A percentile compares a stretch with the other conserved stretches of the same genome.
These are phyloP conservation scores for Apiotrichum veenhuisii DNA, from an alignment of 1,284 basidiomycete species.

Conservation along the genomic window DNA sequence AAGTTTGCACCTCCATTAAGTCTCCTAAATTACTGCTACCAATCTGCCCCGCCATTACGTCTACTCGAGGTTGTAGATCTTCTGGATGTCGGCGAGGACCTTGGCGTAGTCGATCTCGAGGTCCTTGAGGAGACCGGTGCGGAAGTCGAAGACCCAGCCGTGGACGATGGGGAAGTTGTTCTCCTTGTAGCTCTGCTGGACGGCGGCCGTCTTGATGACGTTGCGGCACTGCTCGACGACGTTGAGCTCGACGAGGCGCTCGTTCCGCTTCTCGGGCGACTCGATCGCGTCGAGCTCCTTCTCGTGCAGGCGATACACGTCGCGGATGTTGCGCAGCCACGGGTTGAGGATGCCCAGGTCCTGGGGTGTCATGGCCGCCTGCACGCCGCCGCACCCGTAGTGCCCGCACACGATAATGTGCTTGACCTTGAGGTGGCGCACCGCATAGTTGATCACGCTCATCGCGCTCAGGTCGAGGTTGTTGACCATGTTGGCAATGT, in stretches of 20 bases:
- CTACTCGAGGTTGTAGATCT: constrained; percentile 24
- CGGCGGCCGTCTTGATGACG: constrained; percentile 21
- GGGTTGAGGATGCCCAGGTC: constrained; percentile 22
- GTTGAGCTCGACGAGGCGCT: constrained; percentile 22
- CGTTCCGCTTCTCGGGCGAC: constrained; percentile 10
- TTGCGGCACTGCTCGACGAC: constrained; percentile 22
- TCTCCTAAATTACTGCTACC: no score
- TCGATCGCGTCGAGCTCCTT: constrained; percentile 16
- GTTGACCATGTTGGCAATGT: constrained; percentile 23
- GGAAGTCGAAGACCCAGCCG: constrained; percentile 22
- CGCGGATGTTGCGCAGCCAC: constrained; percentile 24
- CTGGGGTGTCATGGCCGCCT: constrained; percentile 22
- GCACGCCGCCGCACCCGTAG: constrained; percentile 21
- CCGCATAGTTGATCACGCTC: constrained; percentile 22
- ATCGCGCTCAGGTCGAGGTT: constrained; percentile 19
- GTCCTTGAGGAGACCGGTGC: constrained; percentile 19
- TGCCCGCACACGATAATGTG: constrained; percentile 23
- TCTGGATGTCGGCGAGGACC: constrained; percentile 18
- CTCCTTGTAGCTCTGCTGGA: constrained; percentile 15
- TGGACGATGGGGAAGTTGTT: constrained; percentile 19
- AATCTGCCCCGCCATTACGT: constrained; percentile 2
- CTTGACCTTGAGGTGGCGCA: constrained; percentile 21
- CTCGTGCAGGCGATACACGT: constrained; percentile 21
- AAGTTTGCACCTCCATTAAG: no score
- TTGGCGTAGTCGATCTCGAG: constrained; percentile 15